A percentile compares a stretch with the other conserved stretches of the same genome.
Conservation (phyloP, 2,329 filamentous ascomycete genomes). For the Paradendryphiella salina region DNA sequence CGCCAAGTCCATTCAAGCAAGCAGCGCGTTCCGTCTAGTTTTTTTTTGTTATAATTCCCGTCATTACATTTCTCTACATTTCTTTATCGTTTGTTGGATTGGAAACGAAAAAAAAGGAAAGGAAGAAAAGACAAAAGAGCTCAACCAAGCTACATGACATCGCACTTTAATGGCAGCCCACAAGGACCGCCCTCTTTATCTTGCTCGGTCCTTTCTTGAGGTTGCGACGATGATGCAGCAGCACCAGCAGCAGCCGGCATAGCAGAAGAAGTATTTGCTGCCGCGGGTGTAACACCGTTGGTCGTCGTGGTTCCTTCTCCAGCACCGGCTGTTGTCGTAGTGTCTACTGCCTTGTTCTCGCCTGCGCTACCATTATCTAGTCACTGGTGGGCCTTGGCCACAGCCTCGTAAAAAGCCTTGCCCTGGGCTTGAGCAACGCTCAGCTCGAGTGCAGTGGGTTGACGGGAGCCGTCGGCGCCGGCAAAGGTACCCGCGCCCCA, state of each 20-base stretch:
- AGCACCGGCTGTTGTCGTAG: too few species aligned
- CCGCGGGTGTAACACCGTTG: conserved; percentile 23
- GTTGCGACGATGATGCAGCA: conserved; percentile 25
- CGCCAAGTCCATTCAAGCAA: too few species aligned
- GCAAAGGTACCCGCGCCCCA: conserved; percentile 96
- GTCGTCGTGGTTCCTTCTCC: conserved; percentile 21
- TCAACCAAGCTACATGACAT: conserved; percentile 57
- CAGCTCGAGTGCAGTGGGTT: conserved; percentile 75
- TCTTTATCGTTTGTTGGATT: too few species aligned
- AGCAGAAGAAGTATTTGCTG: conserved; percentile 27
- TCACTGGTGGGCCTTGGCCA: conserved; percentile 76
- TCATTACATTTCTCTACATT: not conserved
- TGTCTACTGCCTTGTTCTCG: conserved; percentile 9
- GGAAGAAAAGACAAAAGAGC: too few species aligned
- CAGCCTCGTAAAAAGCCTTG: conserved; percentile 76
- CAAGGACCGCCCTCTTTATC: conserved; percentile 68
- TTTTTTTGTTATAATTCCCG: not conserved
- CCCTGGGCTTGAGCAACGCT: conserved; percentile 81
- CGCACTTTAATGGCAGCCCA: conserved; percentile 75
- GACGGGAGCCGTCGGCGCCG: conserved; percentile 75
- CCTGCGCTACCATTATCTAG: conserved; percentile 62
- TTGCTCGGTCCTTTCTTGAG: conserved; percentile 40
- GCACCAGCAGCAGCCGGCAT: conserved; percentile 11
- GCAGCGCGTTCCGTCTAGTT: too few species aligned
- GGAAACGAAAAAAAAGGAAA: too few species aligned